A percentile compares a stretch with the other conserved stretches of the same genome.
Evolutionary conservation across 805 yeast genomes (phyloP).

Genomic region (Scheffersomyces lignosus): DNA sequence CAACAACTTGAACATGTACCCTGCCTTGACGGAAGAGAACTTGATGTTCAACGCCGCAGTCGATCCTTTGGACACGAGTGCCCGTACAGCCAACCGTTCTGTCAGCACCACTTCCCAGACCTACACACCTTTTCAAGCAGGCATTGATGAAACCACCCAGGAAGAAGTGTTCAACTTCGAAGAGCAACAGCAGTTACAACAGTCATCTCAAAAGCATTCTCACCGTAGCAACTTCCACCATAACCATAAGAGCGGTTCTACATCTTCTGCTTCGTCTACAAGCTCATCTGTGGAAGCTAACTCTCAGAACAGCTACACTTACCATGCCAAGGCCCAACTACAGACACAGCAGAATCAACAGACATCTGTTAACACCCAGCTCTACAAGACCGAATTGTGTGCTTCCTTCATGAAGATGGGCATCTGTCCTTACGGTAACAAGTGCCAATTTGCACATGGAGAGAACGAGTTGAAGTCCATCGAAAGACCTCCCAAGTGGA

Average conservation of each 20-base stretch:
- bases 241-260: conserved; percentile 2
- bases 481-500: conserved; percentile 78
- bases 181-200: conserved; percentile 11
- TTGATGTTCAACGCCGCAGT: conserved; percentile 13
- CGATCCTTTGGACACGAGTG: background rate
- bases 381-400: conserved; percentile 90
- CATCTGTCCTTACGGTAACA: conserved; percentile 80
- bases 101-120: too few relatives aligned
- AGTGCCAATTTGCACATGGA: conserved; percentile 96
- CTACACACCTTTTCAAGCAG: conserved; percentile 2
- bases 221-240: conserved; percentile 1
- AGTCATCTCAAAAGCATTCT: conserved; percentile 6
- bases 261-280: background rate
- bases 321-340: conserved; percentile 4
- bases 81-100: conserved; percentile 1
- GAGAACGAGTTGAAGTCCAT: conserved; percentile 68
- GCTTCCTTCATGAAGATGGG: conserved; percentile 69
- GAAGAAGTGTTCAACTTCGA: conserved; percentile 22
- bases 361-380: conserved; percentile 58
- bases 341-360: conserved; percentile 11
- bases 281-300: background rate
- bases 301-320: conserved; percentile 1
- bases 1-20: conserved; percentile 12
- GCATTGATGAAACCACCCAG: conserved; percentile 10
- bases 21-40: conserved; percentile 40